phyloP scores from a whole-genome alignment of 2,329 filamentous ascomycete species.

The Cercospora janseana region DNA sequence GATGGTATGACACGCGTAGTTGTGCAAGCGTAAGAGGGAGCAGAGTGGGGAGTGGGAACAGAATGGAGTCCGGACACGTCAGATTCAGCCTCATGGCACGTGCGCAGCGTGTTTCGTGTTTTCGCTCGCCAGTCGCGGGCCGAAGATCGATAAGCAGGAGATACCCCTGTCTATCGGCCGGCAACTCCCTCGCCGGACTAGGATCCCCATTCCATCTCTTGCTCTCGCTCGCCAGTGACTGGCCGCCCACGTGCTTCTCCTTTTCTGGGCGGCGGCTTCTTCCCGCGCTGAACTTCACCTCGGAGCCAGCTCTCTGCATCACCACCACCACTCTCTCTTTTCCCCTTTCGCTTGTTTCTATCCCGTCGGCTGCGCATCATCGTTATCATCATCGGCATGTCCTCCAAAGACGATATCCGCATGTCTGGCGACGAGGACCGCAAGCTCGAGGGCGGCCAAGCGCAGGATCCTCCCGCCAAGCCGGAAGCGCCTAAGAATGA shows the following conservation, averaged over 20 bases:
- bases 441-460: constrained; percentile 63
- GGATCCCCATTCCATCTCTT: too few relatives aligned
- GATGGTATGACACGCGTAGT: too few relatives aligned
- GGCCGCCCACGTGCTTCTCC: neutral
- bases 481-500: constrained; percentile 58
- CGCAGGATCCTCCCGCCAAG: constrained; percentile 58
- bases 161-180: too few relatives aligned
- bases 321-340: neutral
- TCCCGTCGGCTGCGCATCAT: too few relatives aligned
- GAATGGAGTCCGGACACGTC: too few relatives aligned
- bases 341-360: too few relatives aligned
- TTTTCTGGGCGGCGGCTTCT: neutral
- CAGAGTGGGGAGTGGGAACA: too few relatives aligned
- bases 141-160: too few relatives aligned
- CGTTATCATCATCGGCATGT: constrained; percentile 14
- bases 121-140: neutral
- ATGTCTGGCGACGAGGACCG: constrained; percentile 73
- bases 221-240: too few relatives aligned
- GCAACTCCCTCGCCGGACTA: too few relatives aligned
- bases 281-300: neutral
- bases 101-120: neutral
- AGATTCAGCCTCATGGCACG: neutral
- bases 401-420: constrained; percentile 67
- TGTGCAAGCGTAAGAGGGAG: too few relatives aligned
- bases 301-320: neutral